phyloP scores from a whole-genome alignment of 2,329 filamentous ascomycete species.

The Tolypocladium paradoxum region DNA sequence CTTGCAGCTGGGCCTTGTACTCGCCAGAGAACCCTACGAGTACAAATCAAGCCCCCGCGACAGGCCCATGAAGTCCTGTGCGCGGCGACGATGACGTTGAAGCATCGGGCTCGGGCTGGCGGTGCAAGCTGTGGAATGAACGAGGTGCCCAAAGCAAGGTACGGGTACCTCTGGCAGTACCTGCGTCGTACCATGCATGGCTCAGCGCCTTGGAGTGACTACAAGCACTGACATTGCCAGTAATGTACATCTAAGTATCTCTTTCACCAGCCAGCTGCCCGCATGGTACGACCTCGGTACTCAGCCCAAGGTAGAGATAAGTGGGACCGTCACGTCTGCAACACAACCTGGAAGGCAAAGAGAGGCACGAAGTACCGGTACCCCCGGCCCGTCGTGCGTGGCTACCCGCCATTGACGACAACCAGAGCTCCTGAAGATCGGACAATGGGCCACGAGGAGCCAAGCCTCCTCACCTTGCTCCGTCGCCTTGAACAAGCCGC shows the following conservation, averaged over 20 bases:
- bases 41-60: background rate
- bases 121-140: background rate
- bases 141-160: background rate
- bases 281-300: background rate
- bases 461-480: background rate
- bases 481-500: background rate
- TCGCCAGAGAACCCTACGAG: background rate
- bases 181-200: background rate
- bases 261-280: background rate
- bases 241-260: background rate
- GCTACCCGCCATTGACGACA: background rate
- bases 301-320: background rate
- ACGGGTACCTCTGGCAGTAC: background rate
- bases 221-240: background rate
- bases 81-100: background rate
- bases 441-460: background rate
- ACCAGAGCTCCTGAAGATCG: background rate
- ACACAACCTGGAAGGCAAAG: background rate
- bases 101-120: background rate
- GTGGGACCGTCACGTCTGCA: background rate
- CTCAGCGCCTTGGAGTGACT: background rate
- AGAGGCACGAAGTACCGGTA: background rate
- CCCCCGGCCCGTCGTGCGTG: background rate
- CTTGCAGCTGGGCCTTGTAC: background rate
- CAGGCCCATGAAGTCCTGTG: background rate